A percentile compares a stretch with the other conserved stretches of the same genome.
These are phyloP conservation scores for Ensete glaucum DNA, from an alignment of 176 grass and related monocot species.

Conservation along the genomic window DNA sequence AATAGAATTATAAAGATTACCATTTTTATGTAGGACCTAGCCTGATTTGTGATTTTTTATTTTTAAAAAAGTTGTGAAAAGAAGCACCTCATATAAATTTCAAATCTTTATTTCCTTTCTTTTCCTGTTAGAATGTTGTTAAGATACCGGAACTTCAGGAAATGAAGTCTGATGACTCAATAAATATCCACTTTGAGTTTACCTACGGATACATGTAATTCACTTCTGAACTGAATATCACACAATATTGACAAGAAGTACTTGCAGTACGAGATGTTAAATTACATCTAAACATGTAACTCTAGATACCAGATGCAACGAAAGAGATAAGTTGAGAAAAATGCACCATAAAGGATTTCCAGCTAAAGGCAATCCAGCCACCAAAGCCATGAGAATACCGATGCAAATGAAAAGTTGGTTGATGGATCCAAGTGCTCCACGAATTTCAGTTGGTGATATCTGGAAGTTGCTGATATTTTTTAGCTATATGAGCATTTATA, in stretches of 20 bases:
- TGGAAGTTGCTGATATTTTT: slow-evolving; percentile 21
- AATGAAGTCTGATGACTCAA: not conserved
- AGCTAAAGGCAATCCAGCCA: slow-evolving; percentile 87
- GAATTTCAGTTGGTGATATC: slow-evolving; percentile 99
- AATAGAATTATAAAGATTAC: no score
- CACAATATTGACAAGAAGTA: not conserved
- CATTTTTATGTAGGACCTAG: no score
- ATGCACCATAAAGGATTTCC: slow-evolving; percentile 78
- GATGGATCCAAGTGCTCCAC: slow-evolving; percentile 89
- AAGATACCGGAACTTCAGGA: no score
- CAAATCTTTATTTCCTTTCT: no score
- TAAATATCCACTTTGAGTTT: not conserved
- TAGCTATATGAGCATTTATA: slow-evolving; percentile 13
- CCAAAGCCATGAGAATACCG: slow-evolving; percentile 87
- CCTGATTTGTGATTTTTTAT: no score
- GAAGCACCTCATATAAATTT: no score
- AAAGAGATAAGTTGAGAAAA: slow-evolving; percentile 17
- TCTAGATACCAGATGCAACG: not conserved
- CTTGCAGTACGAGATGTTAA: not conserved
- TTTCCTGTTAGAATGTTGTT: no score
- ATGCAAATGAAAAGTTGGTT: slow-evolving; percentile 99
- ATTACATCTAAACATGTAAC: no score
- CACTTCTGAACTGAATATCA: not conserved
- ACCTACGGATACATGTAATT: not conserved
- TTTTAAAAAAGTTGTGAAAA: no score